Evolutionary conservation across 2,329 filamentous ascomycete species (phyloP), one percentile per base, ranked within the genome.

Genomic region (Monosporascus sp.): DNA sequence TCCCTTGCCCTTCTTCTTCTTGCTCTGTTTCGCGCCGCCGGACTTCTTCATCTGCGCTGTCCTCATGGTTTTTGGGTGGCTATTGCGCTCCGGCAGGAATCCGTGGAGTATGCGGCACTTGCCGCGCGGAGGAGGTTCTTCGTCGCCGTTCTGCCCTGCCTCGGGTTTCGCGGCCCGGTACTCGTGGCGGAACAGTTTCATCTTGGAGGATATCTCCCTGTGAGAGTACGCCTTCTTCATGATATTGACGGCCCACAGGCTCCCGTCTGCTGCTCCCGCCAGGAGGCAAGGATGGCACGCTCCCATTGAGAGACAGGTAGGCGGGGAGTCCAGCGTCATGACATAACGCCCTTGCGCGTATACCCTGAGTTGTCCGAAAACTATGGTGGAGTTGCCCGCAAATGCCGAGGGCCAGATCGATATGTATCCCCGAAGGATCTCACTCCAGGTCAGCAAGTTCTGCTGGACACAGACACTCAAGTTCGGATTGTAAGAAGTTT

Each of bases 381-480:
- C 76, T 24, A 83, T 63, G 31, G 76, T 75, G 2, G 77, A 77
- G 60, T 78, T 81, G 18, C 77, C 71, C 17, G 79, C 75, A 54
- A 77, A 78, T 3, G 77, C 75, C 0, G 77, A 78, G 2, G 81
- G 79, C 61, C 77, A 77, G 22, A 77, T 66, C 31, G 75, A 74
- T 53, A 79, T 74, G 66, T 79, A 84, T 6, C 80, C 80, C 50
- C 80, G 72, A 45, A 84, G 67, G 55, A 80, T 75, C 56, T 82
- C 78, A 63, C 73, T 77, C 74, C 80, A 85, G 20, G 72, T 69
- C 17, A 84, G 69, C 41, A 82, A 67, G 55, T 77, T 76, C 4
- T 79, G 75, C 55, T 82, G 79, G 57, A 80, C 77, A 54, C 70
- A 73, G 48, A 82, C 74, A 18, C 74, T 71, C 11, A 78, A 72